Evolutionary conservation across 768 basidiomycete species (phyloP).

Genomic region (Coprinellus aureogranulatus): DNA sequence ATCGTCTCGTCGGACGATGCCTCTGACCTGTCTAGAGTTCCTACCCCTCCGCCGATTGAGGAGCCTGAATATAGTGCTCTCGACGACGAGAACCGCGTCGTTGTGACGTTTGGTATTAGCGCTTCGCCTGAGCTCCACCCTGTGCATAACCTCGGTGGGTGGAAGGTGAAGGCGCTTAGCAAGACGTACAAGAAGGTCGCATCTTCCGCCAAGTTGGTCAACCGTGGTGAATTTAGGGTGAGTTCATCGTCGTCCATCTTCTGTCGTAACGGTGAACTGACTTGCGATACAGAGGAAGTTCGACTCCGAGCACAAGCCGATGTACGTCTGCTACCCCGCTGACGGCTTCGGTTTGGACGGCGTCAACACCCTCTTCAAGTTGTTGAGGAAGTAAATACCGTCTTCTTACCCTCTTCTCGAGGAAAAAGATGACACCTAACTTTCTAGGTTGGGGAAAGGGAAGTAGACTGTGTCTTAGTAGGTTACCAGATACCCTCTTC

Average conservation of each 20-base stretch:
- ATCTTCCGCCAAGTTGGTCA: conserved; percentile 35
- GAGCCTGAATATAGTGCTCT: conserved; percentile 1
- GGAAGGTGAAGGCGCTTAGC: conserved; percentile 43
- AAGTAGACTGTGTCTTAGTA: too few relatives aligned
- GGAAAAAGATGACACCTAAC: too few relatives aligned
- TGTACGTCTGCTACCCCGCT: conserved; percentile 52
- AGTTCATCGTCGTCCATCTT: conserved; percentile 3
- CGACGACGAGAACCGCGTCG: conserved; percentile 24
- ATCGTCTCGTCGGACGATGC: conserved; percentile 1
- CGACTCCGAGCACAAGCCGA: conserved; percentile 37
- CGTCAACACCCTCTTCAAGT: conserved; percentile 40
- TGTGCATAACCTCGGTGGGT: conserved; percentile 44
- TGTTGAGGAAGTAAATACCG: conserved; percentile 31
- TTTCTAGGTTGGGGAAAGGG: too few relatives aligned
- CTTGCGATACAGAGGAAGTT: conserved; percentile 39
- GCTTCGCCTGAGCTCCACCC: conserved; percentile 40
- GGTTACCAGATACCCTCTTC: too few relatives aligned
- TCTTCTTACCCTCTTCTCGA: not conserved
- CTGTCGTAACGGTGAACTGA: not conserved
- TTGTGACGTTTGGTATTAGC: conserved; percentile 48
- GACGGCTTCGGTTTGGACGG: conserved; percentile 48
- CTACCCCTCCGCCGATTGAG: not conserved
- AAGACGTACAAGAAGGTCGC: conserved; percentile 43
- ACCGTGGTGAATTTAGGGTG: conserved; percentile 46
- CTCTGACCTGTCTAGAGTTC: not conserved